Percentiles rank a stretch among this genome's conserved stretches.
These are phyloP conservation scores for Fraxinus quadrangulata DNA, from an alignment of 257 asterid genomes.

Conservation along the genomic window DNA sequence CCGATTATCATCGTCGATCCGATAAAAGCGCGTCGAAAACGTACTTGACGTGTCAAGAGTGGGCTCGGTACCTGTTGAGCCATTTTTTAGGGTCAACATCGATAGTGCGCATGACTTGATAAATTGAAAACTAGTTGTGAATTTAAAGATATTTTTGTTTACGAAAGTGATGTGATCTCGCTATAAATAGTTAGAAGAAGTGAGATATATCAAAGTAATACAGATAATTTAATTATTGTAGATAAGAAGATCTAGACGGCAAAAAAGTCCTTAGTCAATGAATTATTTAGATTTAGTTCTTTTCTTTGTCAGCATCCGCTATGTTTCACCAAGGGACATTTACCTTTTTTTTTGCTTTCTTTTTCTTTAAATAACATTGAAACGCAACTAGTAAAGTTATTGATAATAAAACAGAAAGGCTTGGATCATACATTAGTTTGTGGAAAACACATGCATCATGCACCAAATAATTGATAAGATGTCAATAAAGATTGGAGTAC, in stretches of 20 bases:
- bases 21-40: no score
- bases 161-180: background rate
- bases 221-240: no score
- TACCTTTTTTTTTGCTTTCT: background rate
- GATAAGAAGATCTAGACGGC: no score
- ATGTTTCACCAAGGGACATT: conserved; percentile 23
- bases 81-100: no score
- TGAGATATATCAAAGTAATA: no score
- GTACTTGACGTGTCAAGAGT: no score
- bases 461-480: conserved; percentile 51
- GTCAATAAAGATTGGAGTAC: conserved; percentile 15
- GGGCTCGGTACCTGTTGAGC: no score
- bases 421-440: conserved; percentile 31
- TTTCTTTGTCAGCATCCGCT: conserved; percentile 27
- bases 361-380: conserved; percentile 10
- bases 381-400: background rate
- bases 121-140: background rate
- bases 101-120: no score
- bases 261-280: background rate
- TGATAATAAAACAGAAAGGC: conserved; percentile 14
- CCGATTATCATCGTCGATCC: no score
- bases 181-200: no score
- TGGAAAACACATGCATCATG: conserved; percentile 73
- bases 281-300: background rate
- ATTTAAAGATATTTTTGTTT: no score